Base-by-base conservation (phyloP, 2,329 filamentous ascomycete species). In the Penicillium sp. region DNA sequence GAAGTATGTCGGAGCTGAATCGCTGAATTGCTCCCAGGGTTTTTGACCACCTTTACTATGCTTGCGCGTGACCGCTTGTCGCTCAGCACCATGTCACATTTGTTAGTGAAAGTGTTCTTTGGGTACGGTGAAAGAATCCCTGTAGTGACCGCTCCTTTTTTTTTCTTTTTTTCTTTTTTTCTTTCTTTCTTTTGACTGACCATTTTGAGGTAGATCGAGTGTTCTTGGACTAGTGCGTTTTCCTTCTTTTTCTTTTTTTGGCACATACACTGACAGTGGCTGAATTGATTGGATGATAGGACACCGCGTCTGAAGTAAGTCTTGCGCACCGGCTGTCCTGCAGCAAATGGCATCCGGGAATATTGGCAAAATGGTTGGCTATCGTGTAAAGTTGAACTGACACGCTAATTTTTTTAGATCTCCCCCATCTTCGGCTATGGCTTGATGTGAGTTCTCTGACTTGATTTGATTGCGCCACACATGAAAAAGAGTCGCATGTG, bases 41-140 rank as follows among this genome's bases (percentile, higher is more conserved):
- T 97, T 74, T 78, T 96, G 35, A 96, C 93, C 0, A 96, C 91
- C 4, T 86, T 86, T 63, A 83, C 82, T 4, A 79, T 86, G 69
- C 78, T 87, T 43, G 84, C 83, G 38, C 77, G 84, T 61, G 83
- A 83, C 64, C 78, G 79, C 58, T 81, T 84, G 68, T 82, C 78
- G 31, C 76, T 82, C 35, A 73, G 76, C 45, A 73, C 85, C 62
- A 86, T 86, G 81, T 83, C 83, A 44, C 86, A 82, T 79, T 79
- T 85, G 39, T 69, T 86, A 61, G 78, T 86, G 62, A 84, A 86
- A 60, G 84, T 86, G 33, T 86, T 87, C 73, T 86, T 86, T 70
- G 84, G 84, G 75, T 78, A 72, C 70, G 68, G 66, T 69, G 58
- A 70, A 63, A 31, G 42, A 55, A 29, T 19, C 43, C 54, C 55